These are phyloP conservation scores for Fusarium sp. DNA, from an alignment of 2,329 filamentous ascomycete species.

Conservation along the genomic window DNA sequence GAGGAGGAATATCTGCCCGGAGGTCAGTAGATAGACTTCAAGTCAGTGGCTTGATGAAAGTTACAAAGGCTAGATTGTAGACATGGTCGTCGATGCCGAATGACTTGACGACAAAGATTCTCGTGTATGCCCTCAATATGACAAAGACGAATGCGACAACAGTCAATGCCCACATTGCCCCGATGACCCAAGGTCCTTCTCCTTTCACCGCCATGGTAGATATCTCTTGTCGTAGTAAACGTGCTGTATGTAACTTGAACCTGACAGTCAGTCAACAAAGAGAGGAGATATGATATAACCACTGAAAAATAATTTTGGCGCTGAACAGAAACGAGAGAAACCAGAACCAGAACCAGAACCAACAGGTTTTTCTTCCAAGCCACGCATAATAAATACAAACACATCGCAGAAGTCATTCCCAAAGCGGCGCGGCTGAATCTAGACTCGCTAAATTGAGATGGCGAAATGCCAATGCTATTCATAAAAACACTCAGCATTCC, in stretches of 20 bases:
- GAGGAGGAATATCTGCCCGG: constrained; percentile 42
- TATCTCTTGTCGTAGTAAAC: neutral
- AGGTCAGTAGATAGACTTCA: neutral
- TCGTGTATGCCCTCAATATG: constrained; percentile 53
- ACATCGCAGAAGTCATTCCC: rapidly evolving
- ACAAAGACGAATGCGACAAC: constrained; percentile 48
- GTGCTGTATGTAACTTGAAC: neutral
- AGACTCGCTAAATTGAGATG: neutral
- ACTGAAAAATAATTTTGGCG: neutral
- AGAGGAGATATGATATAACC: rapidly evolving
- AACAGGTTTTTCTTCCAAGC: constrained; percentile 5
- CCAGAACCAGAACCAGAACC: constrained; percentile 5
- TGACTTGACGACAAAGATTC: constrained; percentile 47
- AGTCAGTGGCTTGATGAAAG: neutral
- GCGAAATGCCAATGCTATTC: neutral
- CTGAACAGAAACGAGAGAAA: neutral
- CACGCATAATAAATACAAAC: neutral
- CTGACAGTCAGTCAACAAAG: neutral
- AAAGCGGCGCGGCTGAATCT: neutral
- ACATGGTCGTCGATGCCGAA: constrained; percentile 54
- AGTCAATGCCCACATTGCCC: constrained; percentile 49
- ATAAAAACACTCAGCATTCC: neutral
- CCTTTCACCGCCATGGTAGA: constrained; percentile 32
- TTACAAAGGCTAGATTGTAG: constrained; percentile 46
- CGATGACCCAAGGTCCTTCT: constrained; percentile 35